phyloP scores from a whole-genome alignment of 106 monocot species.

The Triglochin maritima region DNA sequence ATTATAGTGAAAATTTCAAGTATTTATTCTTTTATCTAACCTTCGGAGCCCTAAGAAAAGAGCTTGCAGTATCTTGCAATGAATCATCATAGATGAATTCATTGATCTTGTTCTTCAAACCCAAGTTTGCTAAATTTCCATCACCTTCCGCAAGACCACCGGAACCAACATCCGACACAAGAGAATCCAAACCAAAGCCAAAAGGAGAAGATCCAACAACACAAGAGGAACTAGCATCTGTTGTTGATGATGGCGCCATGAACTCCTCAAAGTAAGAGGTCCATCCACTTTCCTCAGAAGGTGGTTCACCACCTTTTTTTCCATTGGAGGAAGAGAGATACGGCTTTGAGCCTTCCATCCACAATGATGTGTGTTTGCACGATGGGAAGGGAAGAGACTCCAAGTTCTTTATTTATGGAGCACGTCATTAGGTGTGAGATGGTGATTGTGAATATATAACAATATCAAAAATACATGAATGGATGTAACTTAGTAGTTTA shows the following conservation, averaged over 20 bases:
- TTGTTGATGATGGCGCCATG: background rate
- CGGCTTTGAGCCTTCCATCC: slow-evolving; percentile 5
- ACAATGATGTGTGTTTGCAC: too few relatives aligned
- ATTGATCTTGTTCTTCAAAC: slow-evolving; percentile 2
- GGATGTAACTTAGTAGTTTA: too few relatives aligned
- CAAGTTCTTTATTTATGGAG: too few relatives aligned
- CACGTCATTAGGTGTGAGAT: too few relatives aligned
- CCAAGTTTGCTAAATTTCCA: background rate
- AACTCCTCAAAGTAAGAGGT: slow-evolving; percentile 9
- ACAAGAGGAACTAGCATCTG: background rate
- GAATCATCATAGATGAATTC: slow-evolving; percentile 1
- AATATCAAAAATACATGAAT: too few relatives aligned
- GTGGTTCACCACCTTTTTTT: background rate
- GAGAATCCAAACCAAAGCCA: background rate
- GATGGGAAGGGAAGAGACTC: too few relatives aligned
- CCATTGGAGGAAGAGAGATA: too few relatives aligned
- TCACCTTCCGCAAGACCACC: slow-evolving; percentile 14
- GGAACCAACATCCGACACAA: slow-evolving; percentile 33
- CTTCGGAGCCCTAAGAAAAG: slow-evolving; percentile 2
- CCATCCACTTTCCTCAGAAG: slow-evolving; percentile 10
- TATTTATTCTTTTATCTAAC: background rate
- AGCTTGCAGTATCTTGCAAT: slow-evolving; percentile 7
- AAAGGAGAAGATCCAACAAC: background rate
- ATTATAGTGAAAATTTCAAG: too few relatives aligned
- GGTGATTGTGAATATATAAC: too few relatives aligned